Conservation (phyloP, 257 asterid species). For the Eucommia ulmoides region DNA sequence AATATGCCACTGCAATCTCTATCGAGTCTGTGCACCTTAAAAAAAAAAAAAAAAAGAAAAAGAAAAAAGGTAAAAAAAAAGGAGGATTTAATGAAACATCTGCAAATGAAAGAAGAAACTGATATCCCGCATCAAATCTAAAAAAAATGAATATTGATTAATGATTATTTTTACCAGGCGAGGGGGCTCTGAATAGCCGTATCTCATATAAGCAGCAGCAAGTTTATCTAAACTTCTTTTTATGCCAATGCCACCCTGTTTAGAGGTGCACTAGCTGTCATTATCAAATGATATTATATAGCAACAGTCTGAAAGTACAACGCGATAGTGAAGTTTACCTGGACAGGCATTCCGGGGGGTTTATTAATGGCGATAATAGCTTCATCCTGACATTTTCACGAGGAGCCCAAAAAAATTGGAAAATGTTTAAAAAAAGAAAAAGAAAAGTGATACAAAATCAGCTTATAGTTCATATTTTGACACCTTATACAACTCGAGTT, state of each 20-base stretch:
- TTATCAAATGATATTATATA: constrained; percentile 1
- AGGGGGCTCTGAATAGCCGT: constrained; percentile 56
- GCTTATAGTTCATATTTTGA: constrained; percentile 2
- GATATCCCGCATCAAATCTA: no score
- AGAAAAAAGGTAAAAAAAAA: no score
- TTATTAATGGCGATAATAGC: constrained; percentile 71
- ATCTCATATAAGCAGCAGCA: constrained; percentile 78
- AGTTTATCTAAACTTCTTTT: constrained; percentile 75
- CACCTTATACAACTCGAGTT: constrained; percentile 71
- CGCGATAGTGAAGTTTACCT: constrained; percentile 28
- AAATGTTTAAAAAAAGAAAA: neutral
- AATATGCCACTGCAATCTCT: constrained; percentile 91
- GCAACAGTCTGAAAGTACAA: constrained; percentile 10
- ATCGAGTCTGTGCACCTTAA: constrained; percentile 95
- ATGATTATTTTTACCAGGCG: constrained; percentile 98
- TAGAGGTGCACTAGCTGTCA: constrained; percentile 7
- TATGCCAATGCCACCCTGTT: constrained; percentile 87
- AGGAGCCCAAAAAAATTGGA: neutral
- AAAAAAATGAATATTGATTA: no score
- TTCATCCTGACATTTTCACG: constrained; percentile 35
- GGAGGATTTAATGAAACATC: no score
- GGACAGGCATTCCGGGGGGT: constrained; percentile 95
- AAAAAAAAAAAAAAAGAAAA: no score
- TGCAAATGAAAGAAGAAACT: no score
- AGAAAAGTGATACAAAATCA: constrained; percentile 2